Base-by-base conservation (phyloP, 306 rosid genomes). In the Cicer arietinum region DNA sequence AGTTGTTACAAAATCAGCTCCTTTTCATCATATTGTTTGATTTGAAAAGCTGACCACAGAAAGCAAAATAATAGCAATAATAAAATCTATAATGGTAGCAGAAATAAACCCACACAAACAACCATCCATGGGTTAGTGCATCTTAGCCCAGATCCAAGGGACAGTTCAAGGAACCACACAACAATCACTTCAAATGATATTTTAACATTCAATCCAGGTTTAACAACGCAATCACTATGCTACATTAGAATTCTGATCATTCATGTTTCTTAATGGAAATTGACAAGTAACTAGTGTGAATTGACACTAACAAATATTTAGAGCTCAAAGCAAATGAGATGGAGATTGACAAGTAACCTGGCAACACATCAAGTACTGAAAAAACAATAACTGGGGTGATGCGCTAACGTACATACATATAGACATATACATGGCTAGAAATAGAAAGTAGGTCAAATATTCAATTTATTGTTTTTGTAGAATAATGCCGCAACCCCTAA, bases 51-150 rank as follows among this genome's bases (percentile, higher is more conserved):
- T 44, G 74, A 52, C 70, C 58, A 46, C 70, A 61, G 42, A 52
- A 30, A 16, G 79, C 12, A 52, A 51, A 68, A 53, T 6, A 43
- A 37, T 35, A 4, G 20, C 8, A 44, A 61, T 40, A 61, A 53
- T 6, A 17, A 51, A 42, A 11, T 71, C 75, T 14, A n/a, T 30
- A 61, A 67, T 42, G 61, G 74, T 8, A 20, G 17, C 47, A 42
- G 45, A 73, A 74, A 62, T 37, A 20, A 75, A 52, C 50, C 61
- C 58, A 30, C 76, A 48, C 22, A 46, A 11, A 67, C 65, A 74
- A 51, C 39, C 46, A 73, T 14, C 64, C 68, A 53, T 53, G 44
- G 61, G 39, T 13, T 30, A 39, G 40, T 40, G 52, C 60, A 41
- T 48, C 65, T 58, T 5, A 40, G 44, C 43, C 61, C 48, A 56